A percentile compares a stretch with the other conserved stretches of the same genome.
phyloP scores from a whole-genome alignment of 768 basidiomycete species.

The Lentinula sp. region DNA sequence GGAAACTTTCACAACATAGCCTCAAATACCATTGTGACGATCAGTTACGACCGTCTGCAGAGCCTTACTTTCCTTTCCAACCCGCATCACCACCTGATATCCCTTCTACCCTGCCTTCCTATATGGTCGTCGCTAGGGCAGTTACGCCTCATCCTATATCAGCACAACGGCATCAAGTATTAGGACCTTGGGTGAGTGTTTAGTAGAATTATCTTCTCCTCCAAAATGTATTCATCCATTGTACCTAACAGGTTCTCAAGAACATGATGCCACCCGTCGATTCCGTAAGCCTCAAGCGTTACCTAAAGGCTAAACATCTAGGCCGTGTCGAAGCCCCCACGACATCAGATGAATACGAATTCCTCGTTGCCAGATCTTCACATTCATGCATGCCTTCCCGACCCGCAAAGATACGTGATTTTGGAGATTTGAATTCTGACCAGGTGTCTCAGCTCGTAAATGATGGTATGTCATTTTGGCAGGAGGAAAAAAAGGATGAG shows the following conservation, averaged over 20 bases:
- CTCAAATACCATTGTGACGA: slow-evolving; percentile 31
- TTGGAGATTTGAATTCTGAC: slow-evolving; percentile 43
- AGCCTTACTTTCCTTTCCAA: slow-evolving; percentile 23
- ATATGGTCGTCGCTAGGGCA: slow-evolving; percentile 38
- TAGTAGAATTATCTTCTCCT: not conserved
- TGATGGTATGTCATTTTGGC: slow-evolving; percentile 48
- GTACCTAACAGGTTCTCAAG: slow-evolving; percentile 4
- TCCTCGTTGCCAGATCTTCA: slow-evolving; percentile 34
- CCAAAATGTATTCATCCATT: not conserved
- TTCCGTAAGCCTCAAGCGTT: slow-evolving; percentile 5
- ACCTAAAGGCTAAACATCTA: slow-evolving; percentile 9
- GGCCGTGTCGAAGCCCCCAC: not conserved
- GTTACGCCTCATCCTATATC: slow-evolving; percentile 42
- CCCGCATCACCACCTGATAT: slow-evolving; percentile 26
- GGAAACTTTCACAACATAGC: slow-evolving; percentile 47
- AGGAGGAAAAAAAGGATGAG: slow-evolving; percentile 4
- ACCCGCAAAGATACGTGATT: slow-evolving; percentile 30
- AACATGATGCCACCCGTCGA: slow-evolving; percentile 7
- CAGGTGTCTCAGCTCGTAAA: slow-evolving; percentile 40
- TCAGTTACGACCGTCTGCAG: slow-evolving; percentile 26
- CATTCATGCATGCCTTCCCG: slow-evolving; percentile 30
- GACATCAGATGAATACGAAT: slow-evolving; percentile 43
- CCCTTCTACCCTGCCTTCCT: slow-evolving; percentile 43
- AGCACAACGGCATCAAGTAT: slow-evolving; percentile 39
- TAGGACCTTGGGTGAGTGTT: slow-evolving; percentile 50